These are phyloP conservation scores for Bryum argenteum DNA, from an alignment of 225 moss, liverwort and hornwort species.

Conservation along the genomic window DNA sequence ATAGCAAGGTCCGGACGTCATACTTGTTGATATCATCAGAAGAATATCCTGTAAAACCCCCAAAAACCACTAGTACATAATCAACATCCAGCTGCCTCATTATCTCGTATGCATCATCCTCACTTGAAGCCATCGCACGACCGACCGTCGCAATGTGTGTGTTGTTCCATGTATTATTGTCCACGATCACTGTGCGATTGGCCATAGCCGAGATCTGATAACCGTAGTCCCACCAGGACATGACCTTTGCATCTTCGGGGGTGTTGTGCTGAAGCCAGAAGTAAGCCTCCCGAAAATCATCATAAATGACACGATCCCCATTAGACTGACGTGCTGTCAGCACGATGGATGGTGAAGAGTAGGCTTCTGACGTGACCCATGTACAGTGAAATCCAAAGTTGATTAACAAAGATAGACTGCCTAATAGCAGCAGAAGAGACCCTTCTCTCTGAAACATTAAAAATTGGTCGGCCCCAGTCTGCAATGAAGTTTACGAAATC, in stretches of 20 bases:
- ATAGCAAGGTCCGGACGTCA: conserved; percentile 32
- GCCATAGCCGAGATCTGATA: conserved; percentile 98
- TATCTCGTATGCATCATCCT: conserved; percentile 88
- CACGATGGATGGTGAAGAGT: conserved; percentile 97
- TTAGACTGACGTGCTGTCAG: conserved; percentile 96
- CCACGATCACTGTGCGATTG: conserved; percentile 96
- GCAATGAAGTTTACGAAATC: conserved; percentile 46
- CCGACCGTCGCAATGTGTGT: conserved; percentile 98
- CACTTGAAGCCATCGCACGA: conserved; percentile 93
- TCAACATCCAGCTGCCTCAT: conserved; percentile 91
- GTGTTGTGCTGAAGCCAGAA: conserved; percentile 99
- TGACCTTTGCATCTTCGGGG: conserved; percentile 88
- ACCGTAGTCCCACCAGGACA: conserved; percentile 99
- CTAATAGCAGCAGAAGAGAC: conserved; percentile 64
- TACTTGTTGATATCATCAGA: conserved; percentile 99
- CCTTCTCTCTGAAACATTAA: conserved; percentile 94
- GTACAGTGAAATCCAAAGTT: conserved; percentile 90
- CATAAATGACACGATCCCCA: conserved; percentile 95
- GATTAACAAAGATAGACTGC: conserved; percentile 75
- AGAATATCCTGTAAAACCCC: conserved; percentile 96
- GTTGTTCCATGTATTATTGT: conserved; percentile 99
- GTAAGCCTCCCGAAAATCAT: conserved; percentile 98
- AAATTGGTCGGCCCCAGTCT: conserved; percentile 80
- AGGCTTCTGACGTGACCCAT: conserved; percentile 99
- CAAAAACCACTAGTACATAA: conserved; percentile 96